Percentiles rank a stretch among this genome's conserved stretches.
Conservation (phyloP, 768 basidiomycete species). For the Serpula lacrymans region DNA sequence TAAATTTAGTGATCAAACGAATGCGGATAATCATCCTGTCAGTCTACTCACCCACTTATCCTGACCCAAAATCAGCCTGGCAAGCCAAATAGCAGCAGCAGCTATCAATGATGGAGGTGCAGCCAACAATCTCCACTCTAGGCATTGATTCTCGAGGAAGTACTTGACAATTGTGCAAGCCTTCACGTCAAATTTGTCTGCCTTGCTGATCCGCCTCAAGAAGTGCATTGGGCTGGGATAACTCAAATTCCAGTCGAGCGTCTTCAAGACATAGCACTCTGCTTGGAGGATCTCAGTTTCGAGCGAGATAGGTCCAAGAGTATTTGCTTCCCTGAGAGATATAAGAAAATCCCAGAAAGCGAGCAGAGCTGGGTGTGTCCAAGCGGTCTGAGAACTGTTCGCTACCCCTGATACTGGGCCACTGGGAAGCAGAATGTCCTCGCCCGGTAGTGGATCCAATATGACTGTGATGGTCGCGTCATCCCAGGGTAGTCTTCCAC, state of each 20-base stretch:
- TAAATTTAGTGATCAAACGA: too few species aligned
- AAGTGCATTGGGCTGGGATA: constrained; percentile 90
- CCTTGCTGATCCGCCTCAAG: constrained; percentile 87
- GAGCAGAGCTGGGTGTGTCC: constrained; percentile 42
- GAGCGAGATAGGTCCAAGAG: constrained; percentile 45
- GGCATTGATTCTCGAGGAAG: constrained; percentile 77
- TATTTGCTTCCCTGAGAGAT: constrained; percentile 31
- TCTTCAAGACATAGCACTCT: constrained; percentile 84
- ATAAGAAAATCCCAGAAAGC: constrained; percentile 52
- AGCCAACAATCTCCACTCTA: constrained; percentile 77
- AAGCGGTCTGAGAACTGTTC: constrained; percentile 32
- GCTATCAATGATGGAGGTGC: constrained; percentile 77
- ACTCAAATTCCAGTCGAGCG: constrained; percentile 80
- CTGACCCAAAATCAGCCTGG: constrained; percentile 71
- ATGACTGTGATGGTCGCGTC: constrained; percentile 40
- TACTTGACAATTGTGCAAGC: constrained; percentile 89
- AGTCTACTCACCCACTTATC: constrained; percentile 78
- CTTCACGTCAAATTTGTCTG: constrained; percentile 85
- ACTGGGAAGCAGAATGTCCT: constrained; percentile 16
- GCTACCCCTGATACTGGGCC: constrained; percentile 12
- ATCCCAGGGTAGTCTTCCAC: constrained; percentile 50
- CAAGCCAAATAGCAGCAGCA: constrained; percentile 85
- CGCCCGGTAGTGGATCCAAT: too few species aligned
- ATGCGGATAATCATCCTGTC: too few species aligned
- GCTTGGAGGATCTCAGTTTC: constrained; percentile 84